phyloP scores from a whole-genome alignment of 202 grass and related monocot species.

The Panicum hallii region DNA sequence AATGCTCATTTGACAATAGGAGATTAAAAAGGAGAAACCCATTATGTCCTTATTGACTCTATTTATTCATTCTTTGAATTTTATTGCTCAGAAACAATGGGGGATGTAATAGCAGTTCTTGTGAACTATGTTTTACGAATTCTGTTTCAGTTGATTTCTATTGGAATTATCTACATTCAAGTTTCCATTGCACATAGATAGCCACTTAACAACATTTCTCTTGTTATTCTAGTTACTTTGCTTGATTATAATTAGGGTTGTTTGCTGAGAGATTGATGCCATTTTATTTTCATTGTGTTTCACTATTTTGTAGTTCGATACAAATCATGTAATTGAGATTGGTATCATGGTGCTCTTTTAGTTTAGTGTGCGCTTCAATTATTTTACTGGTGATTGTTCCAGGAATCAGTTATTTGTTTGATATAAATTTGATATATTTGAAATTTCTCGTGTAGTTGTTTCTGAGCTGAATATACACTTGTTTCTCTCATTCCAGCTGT shows the following conservation, averaged over 20 bases:
- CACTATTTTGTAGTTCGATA: neutral
- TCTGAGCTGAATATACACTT: conserved; percentile 27
- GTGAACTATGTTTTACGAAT: neutral
- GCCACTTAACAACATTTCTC: neutral
- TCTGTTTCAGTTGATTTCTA: conserved; percentile 22
- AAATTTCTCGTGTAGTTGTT: neutral
- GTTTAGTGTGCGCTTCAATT: neutral
- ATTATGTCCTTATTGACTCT: conserved; percentile 15
- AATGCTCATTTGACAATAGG: neutral
- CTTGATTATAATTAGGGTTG: neutral
- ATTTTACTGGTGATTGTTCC: conserved; percentile 39
- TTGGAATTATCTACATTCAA: conserved; percentile 17
- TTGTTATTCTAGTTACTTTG: conserved; percentile 22
- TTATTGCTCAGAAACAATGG: conserved; percentile 1
- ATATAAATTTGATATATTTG: neutral
- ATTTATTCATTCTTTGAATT: conserved; percentile 24
- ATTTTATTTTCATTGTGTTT: conserved; percentile 20
- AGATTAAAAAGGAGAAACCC: neutral
- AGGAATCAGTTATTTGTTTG: conserved; percentile 11
- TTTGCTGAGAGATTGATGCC: conserved; percentile 3
- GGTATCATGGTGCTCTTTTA: conserved; percentile 15
- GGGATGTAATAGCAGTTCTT: neutral
- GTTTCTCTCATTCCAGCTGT: conserved; percentile 52
- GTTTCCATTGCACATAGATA: neutral
- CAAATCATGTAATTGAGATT: neutral